Conservation (phyloP, 305 asterid species). For the Solanum aculeatissimum region DNA sequence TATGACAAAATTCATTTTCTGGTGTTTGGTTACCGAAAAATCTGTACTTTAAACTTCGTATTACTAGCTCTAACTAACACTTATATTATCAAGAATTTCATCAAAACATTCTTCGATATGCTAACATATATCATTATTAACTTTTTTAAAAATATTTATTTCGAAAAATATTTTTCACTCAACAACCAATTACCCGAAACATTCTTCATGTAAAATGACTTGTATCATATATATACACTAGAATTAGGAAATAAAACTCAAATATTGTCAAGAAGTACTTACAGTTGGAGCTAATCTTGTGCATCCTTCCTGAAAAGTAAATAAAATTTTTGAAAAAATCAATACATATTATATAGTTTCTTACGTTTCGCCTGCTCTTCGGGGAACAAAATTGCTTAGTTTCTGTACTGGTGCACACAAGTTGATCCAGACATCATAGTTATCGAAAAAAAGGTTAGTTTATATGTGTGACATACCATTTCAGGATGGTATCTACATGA, state of each 20-base stretch:
- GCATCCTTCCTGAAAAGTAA: conserved; percentile 46
- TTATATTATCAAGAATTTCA: neutral
- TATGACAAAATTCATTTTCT: neutral
- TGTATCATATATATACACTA: neutral
- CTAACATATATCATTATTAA: neutral
- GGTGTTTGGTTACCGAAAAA: neutral
- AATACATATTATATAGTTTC: neutral
- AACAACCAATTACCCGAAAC: neutral
- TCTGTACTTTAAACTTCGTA: neutral
- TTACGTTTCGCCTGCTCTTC: neutral
- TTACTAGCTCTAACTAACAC: neutral
- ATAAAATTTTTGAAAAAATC: neutral
- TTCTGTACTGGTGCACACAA: too few relatives aligned
- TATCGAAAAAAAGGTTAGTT: neutral
- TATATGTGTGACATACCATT: conserved; percentile 18
- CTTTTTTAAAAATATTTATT: neutral
- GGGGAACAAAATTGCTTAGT: neutral
- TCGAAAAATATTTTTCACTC: neutral
- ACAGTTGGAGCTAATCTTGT: conserved; percentile 82
- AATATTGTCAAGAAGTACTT: conserved; percentile 11
- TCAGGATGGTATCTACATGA: conserved; percentile 49
- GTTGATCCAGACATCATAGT: neutral
- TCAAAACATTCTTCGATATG: neutral
- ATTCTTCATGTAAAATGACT: neutral
- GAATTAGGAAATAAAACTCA: neutral